A percentile compares a stretch with the other conserved stretches of the same genome.
phyloP scores from a whole-genome alignment of 805 yeast species.

The Kodamaea sagamina region DNA sequence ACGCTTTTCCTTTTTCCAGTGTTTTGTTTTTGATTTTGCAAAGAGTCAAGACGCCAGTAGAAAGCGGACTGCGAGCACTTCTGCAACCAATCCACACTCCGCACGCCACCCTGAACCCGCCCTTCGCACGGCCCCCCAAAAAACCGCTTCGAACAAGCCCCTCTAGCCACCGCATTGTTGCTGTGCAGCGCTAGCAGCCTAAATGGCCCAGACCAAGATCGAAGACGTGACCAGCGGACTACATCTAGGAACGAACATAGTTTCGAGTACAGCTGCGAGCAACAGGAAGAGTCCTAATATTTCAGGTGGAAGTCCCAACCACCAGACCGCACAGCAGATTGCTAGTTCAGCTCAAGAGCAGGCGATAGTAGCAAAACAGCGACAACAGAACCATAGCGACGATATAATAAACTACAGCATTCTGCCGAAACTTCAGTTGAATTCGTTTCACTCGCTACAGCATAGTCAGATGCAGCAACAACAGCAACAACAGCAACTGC shows the following conservation, averaged over 20 bases:
- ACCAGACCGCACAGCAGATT: conserved; percentile 3
- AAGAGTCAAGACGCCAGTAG: background rate
- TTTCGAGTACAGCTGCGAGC: background rate
- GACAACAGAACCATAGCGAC: conserved; percentile 1
- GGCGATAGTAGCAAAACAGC: background rate
- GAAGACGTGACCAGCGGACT: background rate
- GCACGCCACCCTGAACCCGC: no score
- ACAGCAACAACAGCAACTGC: conserved; percentile 14
- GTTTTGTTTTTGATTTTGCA: conserved; percentile 1
- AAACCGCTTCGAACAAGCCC: no score
- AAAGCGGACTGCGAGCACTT: background rate
- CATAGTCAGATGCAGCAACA: conserved; percentile 13
- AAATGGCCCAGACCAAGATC: conserved; percentile 1
- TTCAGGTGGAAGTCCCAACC: background rate
- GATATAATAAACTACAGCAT: background rate
- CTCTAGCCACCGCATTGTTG: no score
- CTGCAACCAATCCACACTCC: no score
- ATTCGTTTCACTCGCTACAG: background rate
- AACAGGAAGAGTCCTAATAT: background rate
- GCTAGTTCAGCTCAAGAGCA: conserved; percentile 1
- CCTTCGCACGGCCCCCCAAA: no score
- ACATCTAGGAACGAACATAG: background rate
- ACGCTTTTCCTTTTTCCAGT: conserved; percentile 1
- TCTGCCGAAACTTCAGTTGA: background rate
- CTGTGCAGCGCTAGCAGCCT: background rate